Base-by-base conservation (phyloP, 208 protist genomes). In the Wallacemonas sp. region DNA sequence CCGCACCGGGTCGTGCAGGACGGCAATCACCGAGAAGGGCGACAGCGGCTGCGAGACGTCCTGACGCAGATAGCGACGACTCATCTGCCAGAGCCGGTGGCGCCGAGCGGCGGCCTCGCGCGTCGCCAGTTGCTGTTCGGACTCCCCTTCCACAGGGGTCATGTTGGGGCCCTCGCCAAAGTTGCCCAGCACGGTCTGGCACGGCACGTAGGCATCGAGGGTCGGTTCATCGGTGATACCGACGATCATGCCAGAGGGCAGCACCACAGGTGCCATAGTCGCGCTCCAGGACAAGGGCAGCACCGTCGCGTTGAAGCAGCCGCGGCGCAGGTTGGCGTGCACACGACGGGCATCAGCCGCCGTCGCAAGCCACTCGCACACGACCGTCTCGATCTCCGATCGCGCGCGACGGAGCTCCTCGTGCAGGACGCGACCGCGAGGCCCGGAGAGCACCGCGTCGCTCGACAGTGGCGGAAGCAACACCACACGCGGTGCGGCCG, bases 301-400 rank as follows among this genome's bases (percentile, higher is more conserved):
- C 33, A 57, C 33, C 11, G 72, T 57, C 11, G 31, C 2, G 65
- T 76, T 76, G 52, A 76, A 76, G 33, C 50, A 55, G 28, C 70
- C 65, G 8, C 57, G 52, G 22, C 72, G 57, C 23, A 73, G 55
- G 49, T 79, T 79, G 33, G 39, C 39, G 31, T 65, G 49, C 11
- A 61, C 36, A 22, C 61, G 65, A 12, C 61, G 62, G 8, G 20
- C 62, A 36, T 73, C 59, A 12, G 61, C 36, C 1, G 59, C 49
- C 28, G 64, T 36, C 18, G 31, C 62, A 1, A 79, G 55, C 62
- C 57, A 73, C 42, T 22, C 57, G 18, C 49, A 57, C n/a, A 41
- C 4, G 2, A 25, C 62, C 46, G 26, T 52, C 49, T 42, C 70
- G 23, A 23, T 33, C 3, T 16, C 14, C 22, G 33, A 67, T n/a